A percentile compares a stretch with the other conserved stretches of the same genome.
Evolutionary conservation across 2,329 filamentous ascomycete genomes (phyloP).

Genomic region (Alternaria conjuncta): DNA sequence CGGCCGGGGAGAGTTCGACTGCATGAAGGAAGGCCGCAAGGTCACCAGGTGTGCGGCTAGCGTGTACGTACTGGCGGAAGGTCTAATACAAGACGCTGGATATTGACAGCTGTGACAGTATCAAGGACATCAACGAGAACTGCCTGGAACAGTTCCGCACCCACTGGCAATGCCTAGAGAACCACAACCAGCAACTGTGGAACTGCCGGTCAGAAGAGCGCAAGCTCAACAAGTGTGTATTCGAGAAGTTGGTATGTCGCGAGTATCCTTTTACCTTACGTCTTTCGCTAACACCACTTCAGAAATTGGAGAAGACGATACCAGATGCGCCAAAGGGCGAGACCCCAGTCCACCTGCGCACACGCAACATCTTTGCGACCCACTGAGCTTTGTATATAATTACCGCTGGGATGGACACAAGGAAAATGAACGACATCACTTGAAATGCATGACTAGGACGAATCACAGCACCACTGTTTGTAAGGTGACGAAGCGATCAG

Average conservation of each 20-base stretch:
- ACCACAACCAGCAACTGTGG: slow-evolving; percentile 98
- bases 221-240: slow-evolving; percentile 93
- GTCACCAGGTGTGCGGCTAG: slow-evolving; percentile 96
- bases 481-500: slow-evolving; percentile 12
- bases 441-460: slow-evolving; percentile 2
- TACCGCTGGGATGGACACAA: slow-evolving; percentile 19
- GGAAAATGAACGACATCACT: slow-evolving; percentile 23
- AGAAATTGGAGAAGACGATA: slow-evolving; percentile 61
- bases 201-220: slow-evolving; percentile 89
- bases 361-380: slow-evolving; percentile 52
- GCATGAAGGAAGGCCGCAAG: slow-evolving; percentile 93
- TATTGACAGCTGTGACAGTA: slow-evolving; percentile 57
- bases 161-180: slow-evolving; percentile 95
- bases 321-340: slow-evolving; percentile 58
- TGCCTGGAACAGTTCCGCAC: slow-evolving; percentile 89
- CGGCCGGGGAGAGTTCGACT: slow-evolving; percentile 90
- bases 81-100: background rate
- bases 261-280: background rate
- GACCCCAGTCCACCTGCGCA: slow-evolving; percentile 57
- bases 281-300: slow-evolving; percentile 7
- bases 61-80: slow-evolving; percentile 66
- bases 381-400: slow-evolving; percentile 44
- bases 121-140: slow-evolving; percentile 95
- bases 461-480: slow-evolving; percentile 15
- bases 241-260: slow-evolving; percentile 83